phyloP scores from a whole-genome alignment of 148 eudicot genomes.

The Fagopyrum tataricum region DNA sequence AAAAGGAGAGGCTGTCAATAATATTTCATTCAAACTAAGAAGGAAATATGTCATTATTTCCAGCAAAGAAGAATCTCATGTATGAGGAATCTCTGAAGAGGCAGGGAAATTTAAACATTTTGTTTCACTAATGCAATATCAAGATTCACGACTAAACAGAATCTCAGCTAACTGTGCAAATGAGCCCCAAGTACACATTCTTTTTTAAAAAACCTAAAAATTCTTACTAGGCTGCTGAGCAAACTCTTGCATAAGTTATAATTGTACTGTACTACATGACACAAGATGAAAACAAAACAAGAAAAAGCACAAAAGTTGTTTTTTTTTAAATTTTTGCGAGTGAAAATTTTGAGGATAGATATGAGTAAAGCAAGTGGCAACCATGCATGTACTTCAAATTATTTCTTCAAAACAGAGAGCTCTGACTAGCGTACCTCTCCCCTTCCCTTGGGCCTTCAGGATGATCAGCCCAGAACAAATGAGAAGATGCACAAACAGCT shows the following conservation, averaged over 20 bases:
- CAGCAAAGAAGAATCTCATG: background rate
- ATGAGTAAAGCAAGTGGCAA: background rate
- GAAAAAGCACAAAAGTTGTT: background rate
- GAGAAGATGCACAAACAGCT: conserved; percentile 95
- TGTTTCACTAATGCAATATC: background rate
- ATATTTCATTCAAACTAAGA: background rate
- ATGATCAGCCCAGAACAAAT: conserved; percentile 92
- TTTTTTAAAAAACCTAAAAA: too few species aligned
- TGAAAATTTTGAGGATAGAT: too few species aligned
- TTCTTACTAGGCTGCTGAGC: too few species aligned
- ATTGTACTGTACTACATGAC: background rate
- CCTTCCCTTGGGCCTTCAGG: conserved; percentile 75
- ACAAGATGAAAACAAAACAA: background rate
- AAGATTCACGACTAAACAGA: background rate
- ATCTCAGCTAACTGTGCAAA: too few species aligned
- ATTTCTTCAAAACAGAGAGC: background rate
- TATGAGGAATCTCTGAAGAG: background rate
- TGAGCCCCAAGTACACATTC: too few species aligned
- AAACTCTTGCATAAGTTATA: background rate
- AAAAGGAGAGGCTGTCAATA: background rate
- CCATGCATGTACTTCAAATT: background rate
- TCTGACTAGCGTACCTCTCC: conserved; percentile 59
- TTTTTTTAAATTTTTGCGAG: too few species aligned
- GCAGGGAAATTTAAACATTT: background rate
- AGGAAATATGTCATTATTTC: background rate